Evolutionary conservation across 1,284 basidiomycete species (phyloP).

Genomic region (Ganoderma lingzhi): DNA sequence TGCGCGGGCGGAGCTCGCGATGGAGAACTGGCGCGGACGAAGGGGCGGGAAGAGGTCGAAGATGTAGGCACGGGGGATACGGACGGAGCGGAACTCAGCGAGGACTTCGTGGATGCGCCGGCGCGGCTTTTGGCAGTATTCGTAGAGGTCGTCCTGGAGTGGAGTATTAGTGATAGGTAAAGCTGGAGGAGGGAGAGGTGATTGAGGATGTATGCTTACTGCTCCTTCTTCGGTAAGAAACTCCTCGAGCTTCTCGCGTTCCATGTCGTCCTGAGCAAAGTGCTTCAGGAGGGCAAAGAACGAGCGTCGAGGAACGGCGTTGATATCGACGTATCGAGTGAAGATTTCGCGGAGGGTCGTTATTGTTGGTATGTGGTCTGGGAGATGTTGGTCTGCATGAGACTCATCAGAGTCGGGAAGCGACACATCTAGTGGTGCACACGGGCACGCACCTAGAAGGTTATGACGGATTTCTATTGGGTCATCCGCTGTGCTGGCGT

Average conservation of each 20-base stretch:
- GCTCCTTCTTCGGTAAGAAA: constrained; percentile 80
- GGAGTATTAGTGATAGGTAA: neutral
- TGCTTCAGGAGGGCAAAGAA: constrained; percentile 86
- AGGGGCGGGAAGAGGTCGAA: constrained; percentile 89
- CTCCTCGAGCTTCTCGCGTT: constrained; percentile 87
- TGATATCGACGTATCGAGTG: constrained; percentile 84
- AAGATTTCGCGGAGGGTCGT: constrained; percentile 81
- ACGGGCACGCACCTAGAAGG: constrained; percentile 50
- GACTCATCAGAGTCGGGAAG: constrained; percentile 8
- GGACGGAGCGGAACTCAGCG: constrained; percentile 82
- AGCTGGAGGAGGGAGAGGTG: constrained; percentile 9
- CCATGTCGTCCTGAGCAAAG: constrained; percentile 80
- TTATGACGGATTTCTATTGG: constrained; percentile 54
- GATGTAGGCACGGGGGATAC: constrained; percentile 81
- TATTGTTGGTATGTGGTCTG: constrained; percentile 62
- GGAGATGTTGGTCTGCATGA: constrained; percentile 76
- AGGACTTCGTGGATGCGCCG: constrained; percentile 90
- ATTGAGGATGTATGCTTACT: constrained; percentile 48
- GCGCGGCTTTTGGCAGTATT: constrained; percentile 84
- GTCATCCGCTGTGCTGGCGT: constrained; percentile 74
- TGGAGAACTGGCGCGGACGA: constrained; percentile 92
- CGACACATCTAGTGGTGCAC: neutral
- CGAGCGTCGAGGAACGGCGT: constrained; percentile 80
- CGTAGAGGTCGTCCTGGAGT: constrained; percentile 88
- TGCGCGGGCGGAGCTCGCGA: constrained; percentile 73